Evolutionary conservation across 345 rosid species (phyloP).

Genomic region (Populus deltoides): DNA sequence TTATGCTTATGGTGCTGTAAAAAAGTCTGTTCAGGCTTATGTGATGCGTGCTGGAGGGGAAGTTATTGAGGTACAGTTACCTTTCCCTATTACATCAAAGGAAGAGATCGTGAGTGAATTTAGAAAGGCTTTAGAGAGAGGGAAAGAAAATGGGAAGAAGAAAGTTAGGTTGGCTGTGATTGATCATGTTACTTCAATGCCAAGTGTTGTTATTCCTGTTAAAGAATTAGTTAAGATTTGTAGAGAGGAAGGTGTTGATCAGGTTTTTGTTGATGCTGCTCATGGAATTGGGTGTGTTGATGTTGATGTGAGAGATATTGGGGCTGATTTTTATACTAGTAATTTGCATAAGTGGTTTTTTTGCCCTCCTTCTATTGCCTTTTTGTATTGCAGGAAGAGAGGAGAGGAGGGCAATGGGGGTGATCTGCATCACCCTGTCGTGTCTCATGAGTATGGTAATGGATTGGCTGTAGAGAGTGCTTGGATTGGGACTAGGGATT

Average conservation of each 20-base stretch:
- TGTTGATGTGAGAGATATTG: conserved; percentile 82
- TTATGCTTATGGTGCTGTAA: conserved; percentile 82
- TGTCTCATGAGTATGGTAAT: conserved; percentile 86
- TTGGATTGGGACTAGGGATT: conserved; percentile 96
- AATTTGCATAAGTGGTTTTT: conserved; percentile 96
- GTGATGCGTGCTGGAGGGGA: conserved; percentile 80
- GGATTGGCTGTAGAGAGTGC: conserved; percentile 87
- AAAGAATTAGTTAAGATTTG: conserved; percentile 77
- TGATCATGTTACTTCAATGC: conserved; percentile 96
- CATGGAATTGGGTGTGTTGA: conserved; percentile 93
- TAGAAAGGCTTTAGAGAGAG: conserved; percentile 57
- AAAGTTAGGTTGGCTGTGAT: conserved; percentile 83
- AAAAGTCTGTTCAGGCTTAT: conserved; percentile 87
- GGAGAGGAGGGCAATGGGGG: conserved; percentile 19
- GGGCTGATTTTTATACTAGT: conserved; percentile 89
- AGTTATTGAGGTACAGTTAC: conserved; percentile 82
- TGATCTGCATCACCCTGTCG: conserved; percentile 85
- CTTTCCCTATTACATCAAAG: conserved; percentile 68
- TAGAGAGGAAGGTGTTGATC: conserved; percentile 81
- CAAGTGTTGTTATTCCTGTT: conserved; percentile 79
- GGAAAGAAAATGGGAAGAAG: conserved; percentile 56
- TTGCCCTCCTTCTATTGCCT: conserved; percentile 86
- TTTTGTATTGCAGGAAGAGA: conserved; percentile 69
- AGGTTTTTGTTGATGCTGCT: conserved; percentile 91
- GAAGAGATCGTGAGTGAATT: conserved; percentile 65